Evolutionary conservation across 306 rosid genomes (phyloP).

Genomic region (Acacia melanoxylon): DNA sequence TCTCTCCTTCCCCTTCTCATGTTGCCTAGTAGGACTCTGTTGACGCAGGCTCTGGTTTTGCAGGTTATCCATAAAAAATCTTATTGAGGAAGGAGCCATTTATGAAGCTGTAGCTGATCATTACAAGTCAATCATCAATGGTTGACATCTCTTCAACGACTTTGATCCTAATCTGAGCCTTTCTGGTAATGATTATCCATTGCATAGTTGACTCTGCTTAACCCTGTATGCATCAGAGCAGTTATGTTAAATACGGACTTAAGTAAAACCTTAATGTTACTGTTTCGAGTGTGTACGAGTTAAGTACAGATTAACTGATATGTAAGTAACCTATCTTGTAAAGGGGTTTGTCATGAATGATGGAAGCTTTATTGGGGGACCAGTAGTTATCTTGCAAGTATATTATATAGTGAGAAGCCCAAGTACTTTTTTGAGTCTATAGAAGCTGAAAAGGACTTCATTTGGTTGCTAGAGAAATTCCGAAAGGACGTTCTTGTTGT

Average conservation of each 20-base stretch:
- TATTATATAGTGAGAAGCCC: not conserved
- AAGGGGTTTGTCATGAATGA: not conserved
- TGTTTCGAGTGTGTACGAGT: not conserved
- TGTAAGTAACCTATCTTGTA: not conserved
- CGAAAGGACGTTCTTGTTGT: not conserved
- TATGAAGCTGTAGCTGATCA: constrained; percentile 61
- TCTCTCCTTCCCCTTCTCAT: not conserved
- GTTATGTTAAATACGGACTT: constrained; percentile 12
- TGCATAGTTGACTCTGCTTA: not conserved
- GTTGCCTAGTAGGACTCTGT: not conserved
- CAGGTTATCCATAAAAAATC: constrained; percentile 60
- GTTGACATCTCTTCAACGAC: constrained; percentile 43
- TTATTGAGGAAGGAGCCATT: constrained; percentile 50
- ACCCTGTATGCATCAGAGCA: not conserved
- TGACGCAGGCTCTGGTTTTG: constrained; percentile 39
- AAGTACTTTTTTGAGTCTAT: not conserved
- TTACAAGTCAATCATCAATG: constrained; percentile 65
- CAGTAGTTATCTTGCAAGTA: not conserved
- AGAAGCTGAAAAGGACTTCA: not conserved
- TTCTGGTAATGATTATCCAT: not conserved
- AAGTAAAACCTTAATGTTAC: constrained; percentile 10
- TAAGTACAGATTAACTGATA: not conserved
- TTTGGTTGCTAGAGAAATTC: not conserved
- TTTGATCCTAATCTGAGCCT: not conserved
- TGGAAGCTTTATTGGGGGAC: not conserved